Evolutionary conservation across 129 eudicot species (phyloP).

Genomic region (Scalesia atractyloides): DNA sequence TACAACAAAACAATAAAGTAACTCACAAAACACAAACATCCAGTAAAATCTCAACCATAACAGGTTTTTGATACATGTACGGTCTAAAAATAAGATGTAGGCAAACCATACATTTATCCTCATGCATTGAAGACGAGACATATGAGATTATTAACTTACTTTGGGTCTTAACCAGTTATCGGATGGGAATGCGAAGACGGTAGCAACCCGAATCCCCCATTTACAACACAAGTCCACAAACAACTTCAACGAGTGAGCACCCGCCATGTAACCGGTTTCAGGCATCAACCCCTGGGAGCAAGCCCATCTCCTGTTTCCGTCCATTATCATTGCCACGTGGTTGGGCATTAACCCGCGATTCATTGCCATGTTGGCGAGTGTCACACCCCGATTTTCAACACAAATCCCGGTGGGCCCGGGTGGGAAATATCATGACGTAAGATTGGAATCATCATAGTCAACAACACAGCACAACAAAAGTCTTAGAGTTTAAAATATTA

Average conservation of each 20-base stretch:
- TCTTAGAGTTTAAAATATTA: no score
- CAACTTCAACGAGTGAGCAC: slow-evolving; percentile 37
- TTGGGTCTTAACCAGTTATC: slow-evolving; percentile 72
- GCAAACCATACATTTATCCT: no score
- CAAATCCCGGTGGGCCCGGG: no score
- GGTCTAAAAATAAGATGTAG: no score
- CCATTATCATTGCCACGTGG: slow-evolving; percentile 44
- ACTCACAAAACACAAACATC: neutral
- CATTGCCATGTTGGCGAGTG: no score
- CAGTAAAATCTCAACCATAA: no score
- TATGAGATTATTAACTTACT: slow-evolving; percentile 24
- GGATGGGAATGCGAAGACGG: slow-evolving; percentile 68
- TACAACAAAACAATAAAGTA: neutral
- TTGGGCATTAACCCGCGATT: slow-evolving; percentile 40
- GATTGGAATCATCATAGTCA: no score
- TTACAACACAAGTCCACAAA: slow-evolving; percentile 46
- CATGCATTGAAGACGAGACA: no score
- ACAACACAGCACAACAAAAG: no score
- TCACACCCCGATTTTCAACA: no score
- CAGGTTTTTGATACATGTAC: no score
- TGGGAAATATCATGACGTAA: no score
- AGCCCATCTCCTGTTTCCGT: slow-evolving; percentile 61
- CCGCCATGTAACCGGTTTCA: slow-evolving; percentile 59
- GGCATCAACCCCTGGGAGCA: slow-evolving; percentile 31
- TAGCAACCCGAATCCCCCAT: slow-evolving; percentile 58